Evolutionary conservation across 2,329 filamentous ascomycete genomes (phyloP), one percentile per base, ranked within the genome.

Genomic region (Colletotrichum sp.): DNA sequence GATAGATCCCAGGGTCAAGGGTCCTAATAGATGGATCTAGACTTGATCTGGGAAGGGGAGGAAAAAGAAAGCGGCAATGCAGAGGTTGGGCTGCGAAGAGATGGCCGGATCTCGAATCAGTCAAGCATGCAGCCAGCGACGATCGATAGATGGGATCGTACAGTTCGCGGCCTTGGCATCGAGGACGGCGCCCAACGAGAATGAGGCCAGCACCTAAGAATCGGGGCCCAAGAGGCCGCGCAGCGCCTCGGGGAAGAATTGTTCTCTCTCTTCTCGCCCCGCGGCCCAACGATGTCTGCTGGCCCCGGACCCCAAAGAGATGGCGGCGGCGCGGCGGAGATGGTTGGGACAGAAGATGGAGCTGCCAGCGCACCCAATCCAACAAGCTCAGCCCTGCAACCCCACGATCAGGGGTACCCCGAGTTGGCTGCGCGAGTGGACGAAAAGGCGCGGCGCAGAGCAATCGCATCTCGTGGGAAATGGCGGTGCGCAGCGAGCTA

Each of bases 381-480:
- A 62, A 72, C 77, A 78, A 72, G 77, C 75, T 77, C 77, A 78
- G 77, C 77, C 75, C 77, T 78, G 77, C 69, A 67, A 71, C 71
- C 68, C 64, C 67, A 34, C 44, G 60, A 77, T 74, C 76, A 75
- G 72, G 77, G 77, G 77, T 71, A 30, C 44, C 63, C 68, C 75
- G 49, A 49, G 16, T 28, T 32, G n/a, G 28, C 44, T 52, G 44
- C 44, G 44, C 44, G 7, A 52, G 10, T 52, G 44, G 44, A n/a
- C 30, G 18, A 34, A 26, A 21, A 6, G 24, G 49, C n/a, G 65
- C 26, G 39, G 26, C 34, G 59, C 28, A 30, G 24, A 26, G 64
- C 64, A 44, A 52, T 52, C 44, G n/a, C 62, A 59, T 32, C 32
- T 66, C 52, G 62, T 32, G 28, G 44, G 44, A 67, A 32, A 36